Conservation (phyloP, 2,329 filamentous ascomycete genomes). For the Ascochyta clinopodiicola region DNA sequence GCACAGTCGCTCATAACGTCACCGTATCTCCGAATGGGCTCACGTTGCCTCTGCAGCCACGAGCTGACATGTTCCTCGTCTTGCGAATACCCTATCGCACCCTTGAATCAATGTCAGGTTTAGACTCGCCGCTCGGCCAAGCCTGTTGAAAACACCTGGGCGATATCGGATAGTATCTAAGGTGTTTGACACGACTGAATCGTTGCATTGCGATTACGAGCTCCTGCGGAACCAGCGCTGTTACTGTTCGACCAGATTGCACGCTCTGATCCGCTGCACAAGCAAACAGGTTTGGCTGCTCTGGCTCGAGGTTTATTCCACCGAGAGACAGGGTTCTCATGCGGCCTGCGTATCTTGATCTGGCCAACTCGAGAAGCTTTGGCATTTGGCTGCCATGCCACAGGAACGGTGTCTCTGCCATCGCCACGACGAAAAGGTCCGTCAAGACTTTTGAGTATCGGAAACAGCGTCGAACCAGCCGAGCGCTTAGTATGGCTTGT, state of each 20-base stretch:
- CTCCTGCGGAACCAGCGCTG: background rate
- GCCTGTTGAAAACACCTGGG: background rate
- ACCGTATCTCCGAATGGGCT: background rate
- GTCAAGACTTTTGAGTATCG: constrained; percentile 1
- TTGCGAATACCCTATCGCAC: background rate
- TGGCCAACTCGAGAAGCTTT: background rate
- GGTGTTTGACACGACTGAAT: background rate
- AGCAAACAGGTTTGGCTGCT: background rate
- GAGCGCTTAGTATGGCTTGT: constrained; percentile 5
- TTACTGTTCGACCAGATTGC: background rate
- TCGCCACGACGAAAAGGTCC: constrained; percentile 1
- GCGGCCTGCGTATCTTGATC: background rate
- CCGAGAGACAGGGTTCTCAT: constrained; percentile 9
- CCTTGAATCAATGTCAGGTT: background rate
- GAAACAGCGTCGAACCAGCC: constrained; percentile 9
- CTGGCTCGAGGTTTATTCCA: background rate
- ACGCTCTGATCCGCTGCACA: background rate
- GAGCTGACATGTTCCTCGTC: background rate
- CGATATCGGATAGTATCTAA: constrained; percentile 4
- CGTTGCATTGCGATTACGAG: background rate
- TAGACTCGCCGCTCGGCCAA: background rate
- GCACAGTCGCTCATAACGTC: background rate
- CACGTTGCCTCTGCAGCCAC: background rate
- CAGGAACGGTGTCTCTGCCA: constrained; percentile 12
- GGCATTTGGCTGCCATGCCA: background rate